Conservation (phyloP, 2,329 filamentous ascomycete genomes). For the Leptographium radiaticola region DNA sequence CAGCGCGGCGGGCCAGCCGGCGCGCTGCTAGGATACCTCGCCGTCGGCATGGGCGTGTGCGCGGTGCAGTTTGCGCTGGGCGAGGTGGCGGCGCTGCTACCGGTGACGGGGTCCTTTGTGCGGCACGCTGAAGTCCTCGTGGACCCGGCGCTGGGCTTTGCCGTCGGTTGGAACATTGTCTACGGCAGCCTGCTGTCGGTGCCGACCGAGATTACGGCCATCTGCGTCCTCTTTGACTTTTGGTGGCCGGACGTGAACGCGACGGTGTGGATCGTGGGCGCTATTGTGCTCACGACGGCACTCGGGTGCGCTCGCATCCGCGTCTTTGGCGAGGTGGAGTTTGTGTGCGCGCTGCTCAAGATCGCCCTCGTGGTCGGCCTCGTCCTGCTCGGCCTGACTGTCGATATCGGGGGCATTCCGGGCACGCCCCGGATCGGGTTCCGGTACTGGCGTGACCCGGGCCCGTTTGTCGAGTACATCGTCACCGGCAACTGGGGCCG, state of each 20-base stretch:
- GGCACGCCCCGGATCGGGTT: constrained; percentile 35
- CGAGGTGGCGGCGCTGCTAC: constrained; percentile 68
- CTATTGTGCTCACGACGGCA: constrained; percentile 40
- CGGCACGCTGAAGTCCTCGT: constrained; percentile 44
- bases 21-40: constrained; percentile 53
- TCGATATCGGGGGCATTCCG: constrained; percentile 43
- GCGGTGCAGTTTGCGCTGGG: constrained; percentile 58
- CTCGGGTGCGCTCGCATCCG: constrained; percentile 39
- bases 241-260: constrained; percentile 44
- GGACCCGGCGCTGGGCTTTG: constrained; percentile 32
- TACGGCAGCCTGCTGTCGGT: constrained; percentile 36
- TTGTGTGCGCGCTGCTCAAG: constrained; percentile 49
- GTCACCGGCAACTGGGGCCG: constrained; percentile 31
- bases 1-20: constrained; percentile 51
- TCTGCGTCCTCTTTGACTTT: constrained; percentile 45
- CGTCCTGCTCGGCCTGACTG: constrained; percentile 40
- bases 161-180: constrained; percentile 38
- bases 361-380: constrained; percentile 44
- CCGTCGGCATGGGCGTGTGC: constrained; percentile 60
- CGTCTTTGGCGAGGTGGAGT: constrained; percentile 48
- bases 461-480: constrained; percentile 35
- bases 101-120: constrained; percentile 63
- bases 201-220: constrained; percentile 38
- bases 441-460: constrained; percentile 33
- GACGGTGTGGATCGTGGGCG: constrained; percentile 32